These are phyloP conservation scores for Pichia sp. DNA, from an alignment of 1,139 yeast species.

Conservation along the genomic window DNA sequence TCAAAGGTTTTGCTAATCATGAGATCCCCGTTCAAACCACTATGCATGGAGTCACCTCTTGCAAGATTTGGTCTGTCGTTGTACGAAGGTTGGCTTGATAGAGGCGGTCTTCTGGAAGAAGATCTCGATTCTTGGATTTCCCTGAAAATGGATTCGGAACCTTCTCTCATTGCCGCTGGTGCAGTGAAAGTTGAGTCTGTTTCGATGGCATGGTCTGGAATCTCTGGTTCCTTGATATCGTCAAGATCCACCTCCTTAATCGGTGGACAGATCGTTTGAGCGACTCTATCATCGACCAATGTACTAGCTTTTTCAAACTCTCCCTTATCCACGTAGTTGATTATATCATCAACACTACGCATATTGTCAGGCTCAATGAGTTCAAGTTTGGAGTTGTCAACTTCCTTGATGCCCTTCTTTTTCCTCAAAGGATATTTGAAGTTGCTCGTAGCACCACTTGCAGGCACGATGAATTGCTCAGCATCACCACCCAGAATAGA, in stretches of 20 bases:
- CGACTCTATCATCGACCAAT: constrained; percentile 14
- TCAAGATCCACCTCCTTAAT: constrained; percentile 4
- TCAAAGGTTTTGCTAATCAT: constrained; percentile 10
- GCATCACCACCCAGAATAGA: constrained; percentile 25
- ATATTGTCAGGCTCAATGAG: constrained; percentile 19
- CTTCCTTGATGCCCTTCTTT: constrained; percentile 5
- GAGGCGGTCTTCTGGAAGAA: constrained; percentile 8
- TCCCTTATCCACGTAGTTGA: constrained; percentile 23
- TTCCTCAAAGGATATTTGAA: constrained; percentile 7
- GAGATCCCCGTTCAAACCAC: constrained; percentile 28
- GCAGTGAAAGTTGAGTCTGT: constrained; percentile 29
- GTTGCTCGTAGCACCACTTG: constrained; percentile 19
- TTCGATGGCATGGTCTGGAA: constrained; percentile 28
- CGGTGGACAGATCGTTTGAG: constrained; percentile 19
- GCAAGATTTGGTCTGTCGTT: constrained; percentile 49
- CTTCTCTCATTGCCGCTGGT: constrained; percentile 35
- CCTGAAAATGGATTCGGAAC: constrained; percentile 38
- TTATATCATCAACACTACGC: constrained; percentile 24
- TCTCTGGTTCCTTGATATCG: constrained; percentile 14
- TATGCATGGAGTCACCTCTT: constrained; percentile 59
- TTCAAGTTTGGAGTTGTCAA: constrained; percentile 7
- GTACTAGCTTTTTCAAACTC: constrained; percentile 14
- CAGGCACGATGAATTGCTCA: constrained; percentile 28
- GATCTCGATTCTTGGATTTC: constrained; percentile 25
- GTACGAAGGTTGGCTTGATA: constrained; percentile 29